Evolutionary conservation across 2,329 filamentous ascomycete species (phyloP).

Genomic region (Alternaria brassicicola): DNA sequence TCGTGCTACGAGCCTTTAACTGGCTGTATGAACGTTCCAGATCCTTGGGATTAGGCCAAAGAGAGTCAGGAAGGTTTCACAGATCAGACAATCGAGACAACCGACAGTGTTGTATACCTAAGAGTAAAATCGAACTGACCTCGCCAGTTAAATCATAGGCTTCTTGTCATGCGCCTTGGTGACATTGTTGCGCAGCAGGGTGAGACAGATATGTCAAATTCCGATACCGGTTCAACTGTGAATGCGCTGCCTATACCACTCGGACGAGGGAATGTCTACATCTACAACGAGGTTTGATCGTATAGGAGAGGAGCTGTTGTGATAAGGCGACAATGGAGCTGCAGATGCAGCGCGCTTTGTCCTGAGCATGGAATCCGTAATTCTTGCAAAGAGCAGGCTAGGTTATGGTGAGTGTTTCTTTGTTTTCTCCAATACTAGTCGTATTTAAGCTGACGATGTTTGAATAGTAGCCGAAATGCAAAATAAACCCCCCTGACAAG

Average conservation of each 20-base stretch:
- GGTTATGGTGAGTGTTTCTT: constrained; percentile 21
- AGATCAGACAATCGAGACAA: neutral
- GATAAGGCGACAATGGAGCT: neutral
- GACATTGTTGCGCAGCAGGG: neutral
- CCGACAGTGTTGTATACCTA: neutral
- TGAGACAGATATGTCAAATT: neutral
- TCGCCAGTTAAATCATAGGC: neutral
- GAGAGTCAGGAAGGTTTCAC: neutral
- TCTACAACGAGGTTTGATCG: neutral
- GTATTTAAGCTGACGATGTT: constrained; percentile 20
- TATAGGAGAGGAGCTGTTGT: neutral
- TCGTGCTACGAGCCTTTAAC: neutral
- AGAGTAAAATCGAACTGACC: neutral
- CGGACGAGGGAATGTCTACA: neutral
- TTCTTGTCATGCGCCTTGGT: neutral
- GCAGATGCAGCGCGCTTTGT: neutral
- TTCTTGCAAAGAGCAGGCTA: constrained; percentile 1
- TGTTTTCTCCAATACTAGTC: neutral
- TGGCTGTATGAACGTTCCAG: neutral
- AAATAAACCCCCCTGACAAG: constrained; percentile 15
- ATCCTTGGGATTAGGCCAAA: neutral
- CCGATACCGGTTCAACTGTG: neutral
- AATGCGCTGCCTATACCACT: neutral
- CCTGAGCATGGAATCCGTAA: neutral
- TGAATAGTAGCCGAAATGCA: constrained; percentile 27